A percentile compares a stretch with the other conserved stretches of the same genome.
Conservation (phyloP, 345 rosid genomes). For the Eucalyptus tenuipes region DNA sequence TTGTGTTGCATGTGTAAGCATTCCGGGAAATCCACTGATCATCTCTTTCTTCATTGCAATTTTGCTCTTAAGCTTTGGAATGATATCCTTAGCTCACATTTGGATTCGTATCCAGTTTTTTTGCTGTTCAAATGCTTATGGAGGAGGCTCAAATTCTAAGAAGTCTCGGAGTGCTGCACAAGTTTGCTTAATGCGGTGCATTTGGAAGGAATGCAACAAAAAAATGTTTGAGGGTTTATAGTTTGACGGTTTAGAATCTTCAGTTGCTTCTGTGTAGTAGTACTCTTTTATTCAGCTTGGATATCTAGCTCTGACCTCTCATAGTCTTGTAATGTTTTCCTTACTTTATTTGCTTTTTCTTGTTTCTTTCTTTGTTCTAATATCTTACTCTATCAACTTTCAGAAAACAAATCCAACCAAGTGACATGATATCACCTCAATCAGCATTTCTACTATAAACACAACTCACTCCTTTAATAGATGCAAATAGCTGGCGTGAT, state of each 20-base stretch:
- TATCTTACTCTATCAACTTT: not conserved
- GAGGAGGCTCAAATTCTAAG: not conserved
- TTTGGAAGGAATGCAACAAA: not conserved
- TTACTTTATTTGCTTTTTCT: not conserved
- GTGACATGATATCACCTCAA: not conserved
- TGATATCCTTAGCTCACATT: not conserved
- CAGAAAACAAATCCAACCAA: not conserved
- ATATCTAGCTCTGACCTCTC: not conserved
- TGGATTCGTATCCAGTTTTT: not conserved
- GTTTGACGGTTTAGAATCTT: not conserved
- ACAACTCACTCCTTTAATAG: not conserved
- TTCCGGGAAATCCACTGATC: not conserved
- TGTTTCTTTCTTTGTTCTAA: not conserved
- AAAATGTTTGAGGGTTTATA: not conserved
- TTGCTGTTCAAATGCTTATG: not conserved
- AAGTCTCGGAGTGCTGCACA: not conserved
- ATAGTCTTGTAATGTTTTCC: not conserved
- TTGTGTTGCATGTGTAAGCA: not conserved
- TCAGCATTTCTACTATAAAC: not conserved
- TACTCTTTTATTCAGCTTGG: not conserved
- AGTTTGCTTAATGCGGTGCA: not conserved
- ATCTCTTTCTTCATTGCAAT: not conserved
- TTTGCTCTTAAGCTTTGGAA: not conserved
- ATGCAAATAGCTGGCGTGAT: not conserved
- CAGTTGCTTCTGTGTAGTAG: not conserved